A percentile compares a stretch with the other conserved stretches of the same genome.
Evolutionary conservation across 1,284 basidiomycete species (phyloP).

Genomic region (Ceratobasidium sp.): DNA sequence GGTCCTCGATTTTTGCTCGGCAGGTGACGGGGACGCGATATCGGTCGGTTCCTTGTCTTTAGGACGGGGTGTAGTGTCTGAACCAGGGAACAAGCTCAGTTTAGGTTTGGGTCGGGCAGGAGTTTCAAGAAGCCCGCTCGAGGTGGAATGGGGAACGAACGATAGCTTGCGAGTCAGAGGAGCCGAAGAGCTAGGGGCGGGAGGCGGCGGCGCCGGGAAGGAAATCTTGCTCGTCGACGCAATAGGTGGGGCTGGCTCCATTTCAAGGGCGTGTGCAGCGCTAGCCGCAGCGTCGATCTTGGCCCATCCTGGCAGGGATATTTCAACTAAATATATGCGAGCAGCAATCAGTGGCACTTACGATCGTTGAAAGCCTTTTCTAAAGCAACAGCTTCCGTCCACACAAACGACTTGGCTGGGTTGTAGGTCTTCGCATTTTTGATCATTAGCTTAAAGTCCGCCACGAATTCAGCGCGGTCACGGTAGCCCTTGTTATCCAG

Average conservation of each 20-base stretch:
- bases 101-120: constrained; percentile 44
- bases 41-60: constrained; percentile 50
- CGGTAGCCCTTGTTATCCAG: constrained; percentile 86
- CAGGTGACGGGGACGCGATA: constrained; percentile 53
- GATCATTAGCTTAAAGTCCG: constrained; percentile 91
- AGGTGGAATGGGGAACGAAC: neutral
- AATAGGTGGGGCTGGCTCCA: constrained; percentile 71
- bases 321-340: neutral
- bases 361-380: constrained; percentile 89
- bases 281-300: constrained; percentile 41
- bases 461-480: constrained; percentile 84
- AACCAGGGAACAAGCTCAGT: constrained; percentile 20
- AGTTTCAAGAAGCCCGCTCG: constrained; percentile 38
- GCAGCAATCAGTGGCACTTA: constrained; percentile 60
- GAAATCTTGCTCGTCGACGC: constrained; percentile 70
- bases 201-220: constrained; percentile 62
- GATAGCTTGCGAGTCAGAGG: constrained; percentile 43
- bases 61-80: constrained; percentile 25
- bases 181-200: constrained; percentile 51
- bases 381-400: constrained; percentile 81
- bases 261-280: constrained; percentile 45
- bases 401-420: constrained; percentile 75
- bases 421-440: constrained; percentile 93
- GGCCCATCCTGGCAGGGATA: constrained; percentile 32
- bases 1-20: constrained; percentile 40